Conservation (phyloP, 371 early-diverging fungal genomes). For the Apophysomyces trapeziformis region DNA sequence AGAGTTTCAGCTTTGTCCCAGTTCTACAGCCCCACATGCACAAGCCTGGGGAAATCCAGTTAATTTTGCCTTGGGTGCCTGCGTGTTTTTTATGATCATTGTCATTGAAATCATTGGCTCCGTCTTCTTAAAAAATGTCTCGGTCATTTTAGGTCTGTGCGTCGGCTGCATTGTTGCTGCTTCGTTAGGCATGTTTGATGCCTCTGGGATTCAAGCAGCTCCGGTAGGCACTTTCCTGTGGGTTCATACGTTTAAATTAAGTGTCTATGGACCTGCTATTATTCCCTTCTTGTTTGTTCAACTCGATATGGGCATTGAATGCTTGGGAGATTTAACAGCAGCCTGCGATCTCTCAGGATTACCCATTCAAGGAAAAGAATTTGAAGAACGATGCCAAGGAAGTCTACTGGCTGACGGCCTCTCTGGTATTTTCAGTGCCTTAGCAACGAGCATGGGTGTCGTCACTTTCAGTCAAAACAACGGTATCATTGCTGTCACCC, state of each 20-base stretch:
- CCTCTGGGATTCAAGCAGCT: slow-evolving; percentile 45
- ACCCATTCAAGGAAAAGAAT: slow-evolving; percentile 58
- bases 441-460: slow-evolving; percentile 58
- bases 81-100: slow-evolving; percentile 59
- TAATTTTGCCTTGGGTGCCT: slow-evolving; percentile 59
- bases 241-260: slow-evolving; percentile 56
- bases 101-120: slow-evolving; percentile 62
- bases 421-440: slow-evolving; percentile 54
- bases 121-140: slow-evolving; percentile 60
- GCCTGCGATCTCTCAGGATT: slow-evolving; percentile 62
- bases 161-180: slow-evolving; percentile 62
- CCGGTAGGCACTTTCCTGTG: slow-evolving; percentile 63
- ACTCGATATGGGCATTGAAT: slow-evolving; percentile 55
- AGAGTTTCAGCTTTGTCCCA: slow-evolving; percentile 37
- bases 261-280: slow-evolving; percentile 60
- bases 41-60: slow-evolving; percentile 54
- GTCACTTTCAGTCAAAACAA: slow-evolving; percentile 67
- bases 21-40: slow-evolving; percentile 53
- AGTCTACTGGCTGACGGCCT: slow-evolving; percentile 65
- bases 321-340: slow-evolving; percentile 65
- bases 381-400: slow-evolving; percentile 63
- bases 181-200: slow-evolving; percentile 58
- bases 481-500: slow-evolving; percentile 64
- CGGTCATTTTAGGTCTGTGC: slow-evolving; percentile 60
- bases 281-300: slow-evolving; percentile 62